phyloP scores from a whole-genome alignment of 495 filamentous ascomycete genomes.

The Ascobolus immersus region DNA sequence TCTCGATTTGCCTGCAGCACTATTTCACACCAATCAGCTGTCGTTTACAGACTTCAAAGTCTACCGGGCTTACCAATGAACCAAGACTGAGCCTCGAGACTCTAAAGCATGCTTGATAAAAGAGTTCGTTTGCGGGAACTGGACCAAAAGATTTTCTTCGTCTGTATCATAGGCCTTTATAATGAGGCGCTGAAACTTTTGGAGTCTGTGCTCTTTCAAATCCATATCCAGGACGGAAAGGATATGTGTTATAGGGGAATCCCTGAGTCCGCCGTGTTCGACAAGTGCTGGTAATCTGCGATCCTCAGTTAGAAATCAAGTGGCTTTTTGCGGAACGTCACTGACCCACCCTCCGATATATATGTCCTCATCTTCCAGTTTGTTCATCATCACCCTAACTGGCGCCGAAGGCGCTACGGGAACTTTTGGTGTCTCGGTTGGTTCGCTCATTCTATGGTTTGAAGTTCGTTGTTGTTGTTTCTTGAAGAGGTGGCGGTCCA shows the following conservation, averaged over 20 bases:
- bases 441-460: too few relatives aligned
- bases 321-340: neutral
- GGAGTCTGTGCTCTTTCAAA: slow-evolving; percentile 27
- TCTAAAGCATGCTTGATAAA: slow-evolving; percentile 63
- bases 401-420: too few relatives aligned
- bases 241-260: slow-evolving; percentile 65
- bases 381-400: slow-evolving; percentile 11
- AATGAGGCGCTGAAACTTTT: slow-evolving; percentile 38
- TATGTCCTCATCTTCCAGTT: slow-evolving; percentile 13
- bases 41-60: slow-evolving; percentile 1
- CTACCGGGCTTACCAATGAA: slow-evolving; percentile 38
- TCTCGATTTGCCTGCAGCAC: slow-evolving; percentile 89
- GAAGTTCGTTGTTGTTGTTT: too few relatives aligned
- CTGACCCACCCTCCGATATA: slow-evolving; percentile 13
- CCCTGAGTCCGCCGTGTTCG: slow-evolving; percentile 35
- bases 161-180: slow-evolving; percentile 74
- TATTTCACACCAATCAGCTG: slow-evolving; percentile 20
- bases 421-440: too few relatives aligned
- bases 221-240: slow-evolving; percentile 51
- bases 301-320: slow-evolving; percentile 11
- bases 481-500: too few relatives aligned
- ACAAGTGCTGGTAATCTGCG: slow-evolving; percentile 51
- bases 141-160: slow-evolving; percentile 59
- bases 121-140: slow-evolving; percentile 45
- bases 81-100: slow-evolving; percentile 37